Evolutionary conservation across 2,329 filamentous ascomycete genomes (phyloP), one percentile per base, ranked within the genome.

Genomic region (Nigrograna mackinnonii): DNA sequence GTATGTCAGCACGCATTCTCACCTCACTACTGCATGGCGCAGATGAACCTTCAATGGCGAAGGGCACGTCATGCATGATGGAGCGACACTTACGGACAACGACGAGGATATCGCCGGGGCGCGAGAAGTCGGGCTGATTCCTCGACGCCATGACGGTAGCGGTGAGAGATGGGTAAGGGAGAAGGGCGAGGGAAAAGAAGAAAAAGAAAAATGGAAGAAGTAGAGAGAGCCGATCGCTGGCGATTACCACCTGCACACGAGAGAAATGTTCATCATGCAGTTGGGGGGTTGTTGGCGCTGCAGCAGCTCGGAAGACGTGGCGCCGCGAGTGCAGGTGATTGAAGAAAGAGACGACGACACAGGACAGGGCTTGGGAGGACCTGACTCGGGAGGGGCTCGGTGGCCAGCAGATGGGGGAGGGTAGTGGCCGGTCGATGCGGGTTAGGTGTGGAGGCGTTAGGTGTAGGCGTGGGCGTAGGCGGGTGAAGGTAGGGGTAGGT

Each of bases 11-110:
- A 14, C 30, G 9, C 4, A 4, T 19, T 33, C 35, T 35, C 40
- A 31, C 22, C 22, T 45, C 37, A 5, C 20, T 33, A 31, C 33
- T 38, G 22, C 22, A 18, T 45, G 24, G 9, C 33, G 34, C 49
- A 52, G 37, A 57, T 37, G 4, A 14, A 16, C 9, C 14, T 22
- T 21, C 30, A 14, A 16, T 24, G 11, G 35, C 18, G n/a, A 7
- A 30, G 22, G 16, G 22, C 22, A n/a, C n/a, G n/a, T n/a, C n/a
- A n/a, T n/a, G n/a, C n/a, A n/a, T n/a, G n/a, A n/a, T n/a, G n/a
- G n/a, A 20, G 13, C 32, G 32, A 33, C 12, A 80, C 85, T 77
- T 76, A 89, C 85, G 85, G 58, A 89, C 85, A 55, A 89, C 85
- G 53, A 88, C 67, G 55, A 89, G 72, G 41, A 83, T 79, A 58